These are phyloP conservation scores for Yamadazyma sp. DNA, from an alignment of 1,139 yeast species.

Conservation along the genomic window DNA sequence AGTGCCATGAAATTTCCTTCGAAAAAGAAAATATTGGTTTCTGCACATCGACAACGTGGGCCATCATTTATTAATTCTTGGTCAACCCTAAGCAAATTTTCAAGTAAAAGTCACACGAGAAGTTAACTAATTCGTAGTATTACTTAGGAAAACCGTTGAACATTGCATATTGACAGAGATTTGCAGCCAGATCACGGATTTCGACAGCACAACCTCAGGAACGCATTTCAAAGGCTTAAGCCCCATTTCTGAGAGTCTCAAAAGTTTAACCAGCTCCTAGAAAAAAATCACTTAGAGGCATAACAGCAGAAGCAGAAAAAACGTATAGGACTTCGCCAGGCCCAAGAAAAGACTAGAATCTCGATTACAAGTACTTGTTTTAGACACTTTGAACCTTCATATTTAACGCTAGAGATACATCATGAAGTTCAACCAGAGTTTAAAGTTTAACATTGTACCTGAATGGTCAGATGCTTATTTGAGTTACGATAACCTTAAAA, in stretches of 20 bases:
- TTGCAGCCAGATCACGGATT: constrained; percentile 3
- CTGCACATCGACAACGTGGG: constrained; percentile 6
- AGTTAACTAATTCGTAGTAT: constrained; percentile 1
- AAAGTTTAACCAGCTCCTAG: neutral
- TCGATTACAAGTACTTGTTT: neutral
- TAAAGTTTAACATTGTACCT: constrained; percentile 78
- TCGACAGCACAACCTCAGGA: neutral
- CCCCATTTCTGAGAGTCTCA: neutral
- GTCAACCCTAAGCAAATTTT: constrained; percentile 3
- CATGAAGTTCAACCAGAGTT: constrained; percentile 77
- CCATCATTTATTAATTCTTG: constrained; percentile 3
- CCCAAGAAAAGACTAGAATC: neutral
- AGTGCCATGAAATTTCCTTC: neutral
- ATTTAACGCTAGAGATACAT: neutral
- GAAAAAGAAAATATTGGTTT: neutral
- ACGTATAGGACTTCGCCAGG: no score
- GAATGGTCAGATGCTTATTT: constrained; percentile 74
- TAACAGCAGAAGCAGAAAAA: no score
- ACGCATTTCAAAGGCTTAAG: neutral
- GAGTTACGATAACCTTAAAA: constrained; percentile 64
- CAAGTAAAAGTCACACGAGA: constrained; percentile 6
- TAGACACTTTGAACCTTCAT: neutral
- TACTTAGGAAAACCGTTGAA: neutral
- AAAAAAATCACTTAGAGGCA: no score
- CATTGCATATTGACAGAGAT: constrained; percentile 3